A percentile compares a stretch with the other conserved stretches of the same genome.
Evolutionary conservation across 306 rosid species (phyloP).

Genomic region (Cicer bijugum): DNA sequence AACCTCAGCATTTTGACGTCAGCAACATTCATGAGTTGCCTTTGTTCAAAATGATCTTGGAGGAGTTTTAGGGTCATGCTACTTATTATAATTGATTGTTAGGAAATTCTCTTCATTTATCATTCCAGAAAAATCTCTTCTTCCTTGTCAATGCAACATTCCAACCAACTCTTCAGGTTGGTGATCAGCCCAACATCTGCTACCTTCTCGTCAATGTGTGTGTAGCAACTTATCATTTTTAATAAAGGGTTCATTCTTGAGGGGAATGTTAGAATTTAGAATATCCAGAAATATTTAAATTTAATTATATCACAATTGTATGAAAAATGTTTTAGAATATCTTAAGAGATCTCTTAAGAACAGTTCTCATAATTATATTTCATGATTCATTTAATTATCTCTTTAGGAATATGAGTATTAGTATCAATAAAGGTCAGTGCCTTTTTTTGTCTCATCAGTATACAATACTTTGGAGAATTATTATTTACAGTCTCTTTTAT

Average conservation of each 20-base stretch:
- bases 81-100: not conserved
- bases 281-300: not conserved
- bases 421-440: conserved; percentile 12
- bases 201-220: not conserved
- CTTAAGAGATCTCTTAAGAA: not conserved
- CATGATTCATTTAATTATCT: conserved; percentile 12
- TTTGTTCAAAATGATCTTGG: not conserved
- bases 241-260: conserved; percentile 4
- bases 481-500: conserved; percentile 12
- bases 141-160: not conserved
- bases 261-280: not conserved
- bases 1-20: not conserved
- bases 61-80: not conserved
- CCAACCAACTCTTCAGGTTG: not conserved
- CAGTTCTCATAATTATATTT: conserved; percentile 16
- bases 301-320: not conserved
- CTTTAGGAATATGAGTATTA: conserved; percentile 7
- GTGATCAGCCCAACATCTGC: conserved; percentile 9
- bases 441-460: not conserved
- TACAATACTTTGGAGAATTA: not conserved
- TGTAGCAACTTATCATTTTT: not conserved
- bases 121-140: conserved; percentile 1
- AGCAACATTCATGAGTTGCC: not conserved
- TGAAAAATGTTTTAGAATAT: conserved; percentile 5
- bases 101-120: not conserved